Percentiles rank a stretch among this genome's conserved stretches.
phyloP scores from a whole-genome alignment of 768 basidiomycete genomes.

The Hypholoma fasciculare region DNA sequence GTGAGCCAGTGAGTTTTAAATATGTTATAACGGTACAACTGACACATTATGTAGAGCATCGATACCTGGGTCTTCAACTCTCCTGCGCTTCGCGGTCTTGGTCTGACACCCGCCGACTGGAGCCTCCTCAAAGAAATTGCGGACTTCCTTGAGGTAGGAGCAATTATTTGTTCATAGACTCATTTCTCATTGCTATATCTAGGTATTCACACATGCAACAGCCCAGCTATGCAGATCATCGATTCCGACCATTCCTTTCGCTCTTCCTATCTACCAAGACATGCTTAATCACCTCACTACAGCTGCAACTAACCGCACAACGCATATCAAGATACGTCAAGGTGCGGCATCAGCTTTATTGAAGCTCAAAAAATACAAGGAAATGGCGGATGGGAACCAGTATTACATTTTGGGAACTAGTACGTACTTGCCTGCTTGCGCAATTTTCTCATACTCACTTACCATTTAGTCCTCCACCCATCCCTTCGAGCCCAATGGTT shows the following conservation, averaged over 20 bases:
- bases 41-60: slow-evolving; percentile 21
- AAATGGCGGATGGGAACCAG: slow-evolving; percentile 19
- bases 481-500: no score
- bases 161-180: background rate
- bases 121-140: slow-evolving; percentile 14
- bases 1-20: slow-evolving; percentile 11
- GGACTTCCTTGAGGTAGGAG: slow-evolving; percentile 19
- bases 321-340: slow-evolving; percentile 5
- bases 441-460: background rate
- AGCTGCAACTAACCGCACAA: slow-evolving; percentile 5
- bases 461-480: no score
- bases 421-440: no score
- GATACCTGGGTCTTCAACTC: slow-evolving; percentile 21
- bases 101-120: slow-evolving; percentile 19
- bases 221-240: slow-evolving; percentile 23
- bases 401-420: slow-evolving; percentile 26
- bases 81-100: slow-evolving; percentile 6
- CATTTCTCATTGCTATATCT: background rate
- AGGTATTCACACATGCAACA: slow-evolving; percentile 31
- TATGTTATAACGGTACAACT: background rate
- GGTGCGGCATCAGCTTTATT: slow-evolving; percentile 20
- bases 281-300: slow-evolving; percentile 17
- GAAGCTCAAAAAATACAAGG: slow-evolving; percentile 27
- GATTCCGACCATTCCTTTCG: slow-evolving; percentile 29
- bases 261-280: slow-evolving; percentile 27